Base-by-base conservation (phyloP, 2,329 filamentous ascomycete species). In the Chrysosporium queenslandicum region DNA sequence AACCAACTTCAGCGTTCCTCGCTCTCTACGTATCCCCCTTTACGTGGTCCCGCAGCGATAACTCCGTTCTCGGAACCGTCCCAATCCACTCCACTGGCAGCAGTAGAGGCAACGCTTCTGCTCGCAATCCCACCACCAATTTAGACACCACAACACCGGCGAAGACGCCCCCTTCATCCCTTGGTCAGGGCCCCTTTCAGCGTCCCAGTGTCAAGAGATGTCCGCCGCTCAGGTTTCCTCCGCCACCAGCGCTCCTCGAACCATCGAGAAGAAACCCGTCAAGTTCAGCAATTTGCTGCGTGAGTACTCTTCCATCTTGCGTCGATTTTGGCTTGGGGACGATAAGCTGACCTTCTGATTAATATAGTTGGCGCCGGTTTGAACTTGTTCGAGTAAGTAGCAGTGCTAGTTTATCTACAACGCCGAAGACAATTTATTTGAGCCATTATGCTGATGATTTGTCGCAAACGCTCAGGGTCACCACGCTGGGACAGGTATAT, bases 261-360 rank as follows among this genome's bases (percentile, higher is more conserved):
- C 71, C 72, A 76, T 94, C 70, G 90, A 96, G 85, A 97, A 97
- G 86, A 97, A 97, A 82, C 92, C 92, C 61, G 81, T 98, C 81
- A 97, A 96, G 82, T 97, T 97, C 80, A 95, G 89, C 78, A 98
- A 98, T 77, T 74, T 98, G 80, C 78, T 98, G 66, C 82, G 77
- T 80, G 67, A 68, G 77, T 76, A 34, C 34, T 41, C 34, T 37
- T 41, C 29, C 32, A 30, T 23, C 5, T 16, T 25, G 34, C 2
- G 9, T 12, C 3, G 3, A 25, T 43, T 42, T 20, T 37, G 18
- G 29, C 9, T 21, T 5, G 21, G 21, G 41, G 21, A 11, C 20
- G 29, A 7, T 41, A 29, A 29, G 29, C 50, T 55, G 37, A 55
- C 30, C 5, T 27, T 61, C 47, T 54, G 16, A 55, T n/a, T 6